These are phyloP conservation scores for Ilyonectria robusta DNA, from an alignment of 2,329 filamentous ascomycete species.

Conservation along the genomic window DNA sequence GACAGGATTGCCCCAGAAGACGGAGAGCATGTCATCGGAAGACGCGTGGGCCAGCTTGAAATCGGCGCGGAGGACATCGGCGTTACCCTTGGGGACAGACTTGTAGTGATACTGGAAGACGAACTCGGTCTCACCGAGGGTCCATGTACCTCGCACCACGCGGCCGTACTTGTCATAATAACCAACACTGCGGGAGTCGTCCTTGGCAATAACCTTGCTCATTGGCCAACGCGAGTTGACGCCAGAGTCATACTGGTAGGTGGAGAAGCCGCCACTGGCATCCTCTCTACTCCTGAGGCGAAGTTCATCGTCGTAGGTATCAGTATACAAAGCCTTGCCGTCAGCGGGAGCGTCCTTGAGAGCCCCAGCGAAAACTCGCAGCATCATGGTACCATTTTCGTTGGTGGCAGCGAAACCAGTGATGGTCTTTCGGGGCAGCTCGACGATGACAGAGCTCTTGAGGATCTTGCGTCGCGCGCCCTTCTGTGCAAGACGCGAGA, in stretches of 20 bases:
- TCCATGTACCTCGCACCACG: constrained; percentile 27
- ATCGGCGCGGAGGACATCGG: constrained; percentile 35
- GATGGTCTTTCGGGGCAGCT: constrained; percentile 29
- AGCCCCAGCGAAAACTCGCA: constrained; percentile 22
- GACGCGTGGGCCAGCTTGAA: constrained; percentile 20
- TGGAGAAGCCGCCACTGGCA: constrained; percentile 12
- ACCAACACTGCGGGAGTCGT: constrained; percentile 23
- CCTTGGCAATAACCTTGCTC: constrained; percentile 19
- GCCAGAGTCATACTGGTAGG: constrained; percentile 27
- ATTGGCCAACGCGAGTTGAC: constrained; percentile 23
- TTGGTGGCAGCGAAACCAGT: constrained; percentile 28
- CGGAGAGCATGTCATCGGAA: constrained; percentile 28
- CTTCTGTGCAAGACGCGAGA: constrained; percentile 32
- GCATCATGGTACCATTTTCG: constrained; percentile 25
- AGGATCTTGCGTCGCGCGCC: constrained; percentile 33
- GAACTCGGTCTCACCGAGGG: constrained; percentile 21
- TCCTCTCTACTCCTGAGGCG: constrained; percentile 27
- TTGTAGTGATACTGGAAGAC: constrained; percentile 38
- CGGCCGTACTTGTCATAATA: constrained; percentile 38
- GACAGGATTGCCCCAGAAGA: constrained; percentile 39
- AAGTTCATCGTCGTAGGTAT: constrained; percentile 29
- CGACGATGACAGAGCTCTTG: constrained; percentile 26
- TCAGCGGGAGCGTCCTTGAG: constrained; percentile 27
- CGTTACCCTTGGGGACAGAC: constrained; percentile 27
- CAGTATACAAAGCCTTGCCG: constrained; percentile 19